Conservation (phyloP, 768 basidiomycete genomes). For the Xerocomellus intermedius region DNA sequence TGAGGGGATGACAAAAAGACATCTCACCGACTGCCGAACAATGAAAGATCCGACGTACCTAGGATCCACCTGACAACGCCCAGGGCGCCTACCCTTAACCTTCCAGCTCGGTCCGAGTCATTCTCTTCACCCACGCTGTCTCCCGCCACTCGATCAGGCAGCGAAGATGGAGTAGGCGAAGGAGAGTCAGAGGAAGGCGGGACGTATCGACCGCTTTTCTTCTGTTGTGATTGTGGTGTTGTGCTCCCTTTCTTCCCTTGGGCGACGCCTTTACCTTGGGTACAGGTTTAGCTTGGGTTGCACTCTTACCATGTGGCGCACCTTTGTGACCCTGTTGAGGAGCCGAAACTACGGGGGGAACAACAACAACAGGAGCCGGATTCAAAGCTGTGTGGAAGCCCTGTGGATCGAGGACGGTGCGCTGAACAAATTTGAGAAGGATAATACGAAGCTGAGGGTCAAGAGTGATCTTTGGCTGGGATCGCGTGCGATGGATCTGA, state of each 20-base stretch:
- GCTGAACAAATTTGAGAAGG: slow-evolving; percentile 52
- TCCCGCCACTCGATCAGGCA: slow-evolving; percentile 16
- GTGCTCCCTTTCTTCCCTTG: slow-evolving; percentile 21
- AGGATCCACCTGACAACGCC: slow-evolving; percentile 64
- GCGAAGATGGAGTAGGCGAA: slow-evolving; percentile 20
- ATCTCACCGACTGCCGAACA: background rate
- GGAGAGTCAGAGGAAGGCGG: slow-evolving; percentile 35
- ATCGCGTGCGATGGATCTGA: background rate
- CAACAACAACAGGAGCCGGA: slow-evolving; percentile 52
- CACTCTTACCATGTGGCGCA: background rate
- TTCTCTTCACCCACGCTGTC: slow-evolving; percentile 55
- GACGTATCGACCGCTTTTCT: slow-evolving; percentile 31
- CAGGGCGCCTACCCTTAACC: slow-evolving; percentile 66
- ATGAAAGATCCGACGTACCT: slow-evolving; percentile 41
- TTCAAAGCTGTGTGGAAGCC: slow-evolving; percentile 61
- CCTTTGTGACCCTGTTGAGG: slow-evolving; percentile 13
- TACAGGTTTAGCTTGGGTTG: background rate
- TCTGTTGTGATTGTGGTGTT: slow-evolving; percentile 29
- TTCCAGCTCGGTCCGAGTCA: slow-evolving; percentile 65
- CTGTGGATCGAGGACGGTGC: slow-evolving; percentile 58
- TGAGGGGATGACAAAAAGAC: background rate
- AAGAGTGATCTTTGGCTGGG: slow-evolving; percentile 29
- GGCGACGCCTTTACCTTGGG: slow-evolving; percentile 4
- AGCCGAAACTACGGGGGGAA: slow-evolving; percentile 16
- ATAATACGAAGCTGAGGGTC: slow-evolving; percentile 31